Base-by-base conservation (phyloP, 345 rosid genomes). In the Euclidium syriacum region DNA sequence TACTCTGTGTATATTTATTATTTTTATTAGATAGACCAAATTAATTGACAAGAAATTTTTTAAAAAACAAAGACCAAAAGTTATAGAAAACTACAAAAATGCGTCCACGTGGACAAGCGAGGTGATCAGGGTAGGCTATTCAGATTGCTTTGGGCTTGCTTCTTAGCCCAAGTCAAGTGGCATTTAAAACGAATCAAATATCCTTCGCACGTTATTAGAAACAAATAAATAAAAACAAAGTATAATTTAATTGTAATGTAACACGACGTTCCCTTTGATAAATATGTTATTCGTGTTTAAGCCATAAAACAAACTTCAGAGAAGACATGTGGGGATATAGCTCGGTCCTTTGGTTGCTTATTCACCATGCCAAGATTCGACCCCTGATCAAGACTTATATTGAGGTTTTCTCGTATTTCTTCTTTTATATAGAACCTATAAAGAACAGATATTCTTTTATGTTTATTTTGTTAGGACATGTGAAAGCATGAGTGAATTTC, bases 291-390 rank as follows among this genome's bases (percentile, higher is more conserved):
- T 29, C 6, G 36, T 43, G 46, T 23, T 15, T 4, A 30, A 48
- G 10, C 29, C 27, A 19, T 42, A 17, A 54, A 54, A 16, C 17
- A 22, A 52, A 30, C 62, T 30, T 64, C 20, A 34, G 18, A 59
- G n/a, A 58, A 49, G 43, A 54, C 64, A 54, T 61, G 67, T 61
- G 55, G 73, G 73, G 68, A 61, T 44, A 55, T 61, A 59, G 67
- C 30, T 52, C 1, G 56, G 68, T 54, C 74, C 27, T 35, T 44
- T 44, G 68, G 56, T 69, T 50, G 42, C 52, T 68, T 17, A 25
- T 29, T 30, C 42, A 49, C 8, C 41, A 2, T 29, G 43, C 58
- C 64, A 29, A 11, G 43, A 49, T 23, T 51, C 73, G 53, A 59
- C 73, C 53, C 30, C 4, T 41, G 67, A 68, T 33, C 61, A 42